These are phyloP conservation scores for Sordariomycetes sp. DNA, from an alignment of 2,329 filamentous ascomycete species.

Conservation along the genomic window DNA sequence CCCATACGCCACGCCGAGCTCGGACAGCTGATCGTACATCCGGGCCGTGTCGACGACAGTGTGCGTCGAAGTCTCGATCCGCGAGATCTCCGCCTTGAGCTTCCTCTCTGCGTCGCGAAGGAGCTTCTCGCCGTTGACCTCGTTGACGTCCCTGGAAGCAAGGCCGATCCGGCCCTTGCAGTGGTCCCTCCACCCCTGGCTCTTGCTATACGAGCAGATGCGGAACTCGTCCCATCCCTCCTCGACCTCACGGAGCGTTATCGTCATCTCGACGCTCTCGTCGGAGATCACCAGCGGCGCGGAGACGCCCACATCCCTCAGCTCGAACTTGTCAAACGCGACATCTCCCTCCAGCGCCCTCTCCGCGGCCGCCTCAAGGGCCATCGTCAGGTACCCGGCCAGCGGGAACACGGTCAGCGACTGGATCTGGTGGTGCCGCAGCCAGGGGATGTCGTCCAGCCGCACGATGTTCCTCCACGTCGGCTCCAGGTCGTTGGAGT, in stretches of 20 bases:
- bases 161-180: constrained; percentile 41
- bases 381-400: constrained; percentile 30
- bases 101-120: constrained; percentile 11
- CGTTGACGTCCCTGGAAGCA: constrained; percentile 22
- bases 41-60: constrained; percentile 6
- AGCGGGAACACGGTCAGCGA: constrained; percentile 44
- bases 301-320: constrained; percentile 34
- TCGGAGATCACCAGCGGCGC: constrained; percentile 36
- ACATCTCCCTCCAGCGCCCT: constrained; percentile 14
- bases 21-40: constrained; percentile 17
- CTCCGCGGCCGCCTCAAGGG: constrained; percentile 17
- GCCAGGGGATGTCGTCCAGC: constrained; percentile 41
- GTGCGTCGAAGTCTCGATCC: constrained; percentile 16
- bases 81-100: constrained; percentile 17
- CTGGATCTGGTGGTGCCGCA: constrained; percentile 47
- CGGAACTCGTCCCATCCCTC: constrained; percentile 33
- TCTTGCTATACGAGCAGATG: constrained; percentile 41
- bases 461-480: constrained; percentile 37
- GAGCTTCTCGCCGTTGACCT: constrained; percentile 25
- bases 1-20: constrained; percentile 27
- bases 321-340: constrained; percentile 19
- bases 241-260: constrained; percentile 31
- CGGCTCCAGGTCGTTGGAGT: constrained; percentile 31
- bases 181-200: constrained; percentile 46
- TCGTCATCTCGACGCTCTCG: constrained; percentile 37